These are phyloP conservation scores for Peronospora destructor DNA, from an alignment of 352 stramenopile genomes.

Conservation along the genomic window DNA sequence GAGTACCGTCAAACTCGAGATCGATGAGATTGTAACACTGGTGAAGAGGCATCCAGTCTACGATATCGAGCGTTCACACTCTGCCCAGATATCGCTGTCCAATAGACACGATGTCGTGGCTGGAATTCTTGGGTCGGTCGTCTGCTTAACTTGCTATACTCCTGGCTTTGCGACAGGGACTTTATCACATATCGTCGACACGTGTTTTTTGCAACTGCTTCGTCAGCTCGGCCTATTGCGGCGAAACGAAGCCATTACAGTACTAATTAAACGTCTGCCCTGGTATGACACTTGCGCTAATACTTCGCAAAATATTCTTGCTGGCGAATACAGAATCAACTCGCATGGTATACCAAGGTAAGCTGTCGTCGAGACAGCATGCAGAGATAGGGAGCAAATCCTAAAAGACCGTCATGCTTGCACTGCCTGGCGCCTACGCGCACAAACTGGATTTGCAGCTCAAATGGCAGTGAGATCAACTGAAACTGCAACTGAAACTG, in stretches of 20 bases:
- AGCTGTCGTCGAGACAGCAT: neutral
- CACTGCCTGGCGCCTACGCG: neutral
- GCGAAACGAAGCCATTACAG: no score
- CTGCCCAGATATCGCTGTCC: neutral
- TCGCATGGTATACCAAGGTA: no score
- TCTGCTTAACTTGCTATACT: conserved; percentile 12
- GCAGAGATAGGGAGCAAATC: conserved; percentile 12
- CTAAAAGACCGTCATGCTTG: conserved; percentile 2
- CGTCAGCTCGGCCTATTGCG: neutral
- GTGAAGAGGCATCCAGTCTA: no score
- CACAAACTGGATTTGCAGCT: neutral
- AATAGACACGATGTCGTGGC: neutral
- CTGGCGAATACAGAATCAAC: neutral
- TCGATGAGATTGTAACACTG: no score
- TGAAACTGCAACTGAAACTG: no score
- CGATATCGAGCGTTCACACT: no score
- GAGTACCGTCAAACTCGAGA: no score
- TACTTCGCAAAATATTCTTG: neutral
- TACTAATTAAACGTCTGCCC: neutral
- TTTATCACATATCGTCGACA: conserved; percentile 8
- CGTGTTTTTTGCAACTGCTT: conserved; percentile 2
- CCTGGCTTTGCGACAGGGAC: conserved; percentile 15
- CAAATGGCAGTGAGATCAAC: no score
- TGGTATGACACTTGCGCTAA: neutral
- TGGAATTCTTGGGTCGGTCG: neutral